Percentiles rank a stretch among this genome's conserved stretches.
phyloP scores from a whole-genome alignment of 306 rosid species.

The Pyrus betulifolia region DNA sequence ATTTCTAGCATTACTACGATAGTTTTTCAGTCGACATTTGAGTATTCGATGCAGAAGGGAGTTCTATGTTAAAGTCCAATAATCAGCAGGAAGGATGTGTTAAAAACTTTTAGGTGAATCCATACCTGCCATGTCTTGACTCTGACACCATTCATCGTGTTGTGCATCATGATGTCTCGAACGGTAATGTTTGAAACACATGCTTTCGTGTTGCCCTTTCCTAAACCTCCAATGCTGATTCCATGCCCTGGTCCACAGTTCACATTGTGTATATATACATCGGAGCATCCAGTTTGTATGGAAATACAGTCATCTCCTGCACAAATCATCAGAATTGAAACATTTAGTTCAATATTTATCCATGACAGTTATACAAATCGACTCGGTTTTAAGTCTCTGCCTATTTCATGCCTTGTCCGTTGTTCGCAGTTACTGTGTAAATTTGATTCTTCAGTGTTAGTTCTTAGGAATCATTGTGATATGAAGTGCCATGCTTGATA shows the following conservation, averaged over 20 bases:
- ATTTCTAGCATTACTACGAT: neutral
- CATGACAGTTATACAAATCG: neutral
- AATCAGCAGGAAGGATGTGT: neutral
- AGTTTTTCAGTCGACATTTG: neutral
- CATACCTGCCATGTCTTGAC: constrained; percentile 99
- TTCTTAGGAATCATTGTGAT: neutral
- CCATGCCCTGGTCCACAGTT: constrained; percentile 98
- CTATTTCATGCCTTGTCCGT: neutral
- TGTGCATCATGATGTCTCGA: constrained; percentile 71
- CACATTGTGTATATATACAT: constrained; percentile 74
- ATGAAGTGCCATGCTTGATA: neutral
- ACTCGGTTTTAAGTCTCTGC: neutral
- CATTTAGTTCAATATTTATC: neutral
- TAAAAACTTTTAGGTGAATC: neutral
- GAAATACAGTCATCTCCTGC: constrained; percentile 95
- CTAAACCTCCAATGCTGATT: constrained; percentile 94
- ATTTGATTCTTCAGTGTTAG: neutral
- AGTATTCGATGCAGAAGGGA: neutral
- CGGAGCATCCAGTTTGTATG: constrained; percentile 92
- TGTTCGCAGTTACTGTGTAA: neutral
- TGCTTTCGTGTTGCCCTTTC: constrained; percentile 77
- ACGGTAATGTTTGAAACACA: constrained; percentile 93
- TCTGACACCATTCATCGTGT: constrained; percentile 91
- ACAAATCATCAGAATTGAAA: neutral
- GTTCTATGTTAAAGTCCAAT: neutral